These are phyloP conservation scores for Ceratobasidium sp. DNA, from an alignment of 1,284 basidiomycete genomes.

Conservation along the genomic window DNA sequence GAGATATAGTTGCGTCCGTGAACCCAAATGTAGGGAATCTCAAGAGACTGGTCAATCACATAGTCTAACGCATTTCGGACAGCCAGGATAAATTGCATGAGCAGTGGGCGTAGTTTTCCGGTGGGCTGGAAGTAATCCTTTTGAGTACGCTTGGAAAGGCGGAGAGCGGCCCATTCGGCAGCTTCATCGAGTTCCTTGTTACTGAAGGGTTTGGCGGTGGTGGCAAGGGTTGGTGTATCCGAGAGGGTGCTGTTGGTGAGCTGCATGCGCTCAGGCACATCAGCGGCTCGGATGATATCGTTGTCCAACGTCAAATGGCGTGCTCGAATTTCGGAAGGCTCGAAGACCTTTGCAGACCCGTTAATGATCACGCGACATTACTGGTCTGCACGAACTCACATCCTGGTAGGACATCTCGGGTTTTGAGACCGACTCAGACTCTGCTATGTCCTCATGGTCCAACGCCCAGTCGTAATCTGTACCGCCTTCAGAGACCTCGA, in stretches of 20 bases:
- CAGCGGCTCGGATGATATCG: conserved; percentile 89
- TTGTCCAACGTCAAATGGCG: conserved; percentile 95
- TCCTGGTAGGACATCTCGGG: conserved; percentile 90
- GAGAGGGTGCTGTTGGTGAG: conserved; percentile 90
- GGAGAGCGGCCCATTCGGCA: conserved; percentile 89
- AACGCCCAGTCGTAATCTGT: conserved; percentile 97
- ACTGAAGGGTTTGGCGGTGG: conserved; percentile 73
- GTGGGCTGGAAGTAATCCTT: conserved; percentile 78
- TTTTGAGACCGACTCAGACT: conserved; percentile 72
- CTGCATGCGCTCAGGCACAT: conserved; percentile 98
- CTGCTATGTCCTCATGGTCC: conserved; percentile 78
- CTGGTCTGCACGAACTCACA: conserved; percentile 65
- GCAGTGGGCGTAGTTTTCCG: conserved; percentile 72
- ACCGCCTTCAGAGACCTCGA: conserved; percentile 97
- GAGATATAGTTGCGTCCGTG: conserved; percentile 94
- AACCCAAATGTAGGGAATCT: conserved; percentile 95
- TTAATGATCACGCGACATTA: conserved; percentile 30
- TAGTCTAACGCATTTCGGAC: conserved; percentile 86
- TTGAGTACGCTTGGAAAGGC: conserved; percentile 84
- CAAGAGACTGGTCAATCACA: conserved; percentile 88
- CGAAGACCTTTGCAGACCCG: conserved; percentile 81
- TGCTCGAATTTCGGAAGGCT: conserved; percentile 95
- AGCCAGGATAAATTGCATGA: conserved; percentile 80
- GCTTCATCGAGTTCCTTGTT: conserved; percentile 81
- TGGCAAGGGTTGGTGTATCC: conserved; percentile 72